Conservation (phyloP, 805 yeast genomes). For the Torulaspora delbrueckii region DNA sequence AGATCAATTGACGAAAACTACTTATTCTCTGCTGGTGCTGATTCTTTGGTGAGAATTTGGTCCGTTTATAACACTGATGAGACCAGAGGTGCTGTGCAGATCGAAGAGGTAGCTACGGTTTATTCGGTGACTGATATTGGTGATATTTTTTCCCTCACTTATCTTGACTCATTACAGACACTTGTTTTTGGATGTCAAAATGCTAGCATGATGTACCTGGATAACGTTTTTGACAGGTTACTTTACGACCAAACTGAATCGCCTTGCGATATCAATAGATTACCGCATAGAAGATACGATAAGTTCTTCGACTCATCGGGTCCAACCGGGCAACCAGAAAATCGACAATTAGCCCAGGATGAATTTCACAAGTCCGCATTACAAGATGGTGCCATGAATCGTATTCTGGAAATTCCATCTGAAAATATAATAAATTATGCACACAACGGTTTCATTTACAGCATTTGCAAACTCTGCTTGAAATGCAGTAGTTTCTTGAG, state of each 20-base stretch:
- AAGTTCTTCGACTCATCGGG: slow-evolving; percentile 88
- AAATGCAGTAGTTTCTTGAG: slow-evolving; percentile 12
- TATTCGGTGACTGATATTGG: slow-evolving; percentile 88
- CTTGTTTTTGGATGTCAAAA: slow-evolving; percentile 88
- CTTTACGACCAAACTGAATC: slow-evolving; percentile 11
- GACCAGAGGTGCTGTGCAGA: slow-evolving; percentile 11
- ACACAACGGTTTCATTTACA: slow-evolving; percentile 84
- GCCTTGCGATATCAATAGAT: slow-evolving; percentile 33
- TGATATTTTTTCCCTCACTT: slow-evolving; percentile 79
- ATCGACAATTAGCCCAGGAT: slow-evolving; percentile 21
- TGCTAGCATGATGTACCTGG: slow-evolving; percentile 77
- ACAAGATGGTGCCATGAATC: slow-evolving; percentile 11
- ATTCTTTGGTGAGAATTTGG: slow-evolving; percentile 86
- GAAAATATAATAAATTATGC: slow-evolving; percentile 71
- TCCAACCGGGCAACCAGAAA: slow-evolving; percentile 55
- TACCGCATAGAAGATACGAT: slow-evolving; percentile 68
- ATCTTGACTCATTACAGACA: slow-evolving; percentile 55
- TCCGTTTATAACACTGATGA: slow-evolving; percentile 40
- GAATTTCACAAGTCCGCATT: slow-evolving; percentile 8
- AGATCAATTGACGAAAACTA: slow-evolving; percentile 48
- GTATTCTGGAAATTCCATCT: slow-evolving; percentile 62
- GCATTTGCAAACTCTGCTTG: slow-evolving; percentile 39
- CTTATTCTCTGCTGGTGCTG: slow-evolving; percentile 83
- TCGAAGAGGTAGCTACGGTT: slow-evolving; percentile 58
- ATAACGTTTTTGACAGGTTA: slow-evolving; percentile 29